Base-by-base conservation (phyloP, 305 asterid species). In the Fraxinus sp. region DNA sequence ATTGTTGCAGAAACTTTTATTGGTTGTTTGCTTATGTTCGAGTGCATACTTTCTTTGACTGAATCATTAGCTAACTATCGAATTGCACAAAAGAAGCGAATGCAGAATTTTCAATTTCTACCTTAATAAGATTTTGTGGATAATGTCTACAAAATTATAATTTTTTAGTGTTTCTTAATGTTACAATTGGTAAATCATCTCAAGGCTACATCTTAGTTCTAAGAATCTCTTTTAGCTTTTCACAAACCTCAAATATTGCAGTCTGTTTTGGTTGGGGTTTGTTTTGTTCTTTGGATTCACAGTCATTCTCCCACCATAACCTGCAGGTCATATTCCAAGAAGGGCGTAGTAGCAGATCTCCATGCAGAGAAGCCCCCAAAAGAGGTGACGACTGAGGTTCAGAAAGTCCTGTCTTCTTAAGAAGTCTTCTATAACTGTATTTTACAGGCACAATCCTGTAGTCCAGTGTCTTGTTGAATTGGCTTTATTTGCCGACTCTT, bases 321-420 rank as follows among this genome's bases (percentile, higher is more conserved):
- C 20, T 86, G 80, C 94, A 94, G 97, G 97, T 92, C 7, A 89
- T 92, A 92, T 78, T 86, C 77, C 22, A 90, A 81, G 80, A 92
- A 90, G 90, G 92, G 93, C 46, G 75, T 89, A 7, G 92, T 91
- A 80, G 93, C 91, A 1, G 87, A 89, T 86, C 94, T 94, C 79
- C 93, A 90, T 1, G 96, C 95, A 7, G 97, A 93, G 86, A 93
- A 91, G 84, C 87, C 88, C 20, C 93, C 94, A 20, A 89, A 86
- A 75, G 92, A 89, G 78, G 97, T 92, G 76, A 84, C 92, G 0
- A 22, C 80, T 16, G 97, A 92, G 90, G 92, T 93, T 79, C 84
- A 87, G 87, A 91, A 90, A 87, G 91, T 80, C 37, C 90, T 92
- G 43, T 91, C 94, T 83, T 84, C 94, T 83, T 84, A 9, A 35